phyloP scores from a whole-genome alignment of 805 yeast species.

The Danielia reshetovae region DNA sequence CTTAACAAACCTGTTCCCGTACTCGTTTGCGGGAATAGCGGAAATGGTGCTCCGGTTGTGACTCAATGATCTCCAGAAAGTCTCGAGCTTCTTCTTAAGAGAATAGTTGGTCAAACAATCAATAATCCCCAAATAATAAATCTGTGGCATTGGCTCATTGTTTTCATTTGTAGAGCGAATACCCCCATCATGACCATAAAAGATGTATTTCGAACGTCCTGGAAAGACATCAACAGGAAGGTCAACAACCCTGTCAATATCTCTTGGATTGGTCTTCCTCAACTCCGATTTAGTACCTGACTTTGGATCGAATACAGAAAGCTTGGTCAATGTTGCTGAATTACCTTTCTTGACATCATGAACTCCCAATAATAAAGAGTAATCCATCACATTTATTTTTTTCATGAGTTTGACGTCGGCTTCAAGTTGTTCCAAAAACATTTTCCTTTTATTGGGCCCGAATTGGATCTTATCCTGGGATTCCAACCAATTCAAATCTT shows the following conservation, averaged over 20 bases:
- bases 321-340: slow-evolving; percentile 32
- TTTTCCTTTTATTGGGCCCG: slow-evolving; percentile 64
- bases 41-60: slow-evolving; percentile 71
- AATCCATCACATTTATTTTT: slow-evolving; percentile 88
- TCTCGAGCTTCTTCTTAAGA: slow-evolving; percentile 71
- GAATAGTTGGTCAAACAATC: slow-evolving; percentile 88
- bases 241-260: slow-evolving; percentile 37
- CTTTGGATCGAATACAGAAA: slow-evolving; percentile 44
- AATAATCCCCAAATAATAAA: slow-evolving; percentile 89
- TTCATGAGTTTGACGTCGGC: slow-evolving; percentile 72
- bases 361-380: slow-evolving; percentile 82
- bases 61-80: slow-evolving; percentile 73
- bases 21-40: slow-evolving; percentile 87
- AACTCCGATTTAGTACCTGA: slow-evolving; percentile 35
- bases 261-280: slow-evolving; percentile 45
- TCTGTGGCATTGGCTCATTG: slow-evolving; percentile 57
- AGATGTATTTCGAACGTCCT: slow-evolving; percentile 50
- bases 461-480: slow-evolving; percentile 59
- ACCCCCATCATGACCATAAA: slow-evolving; percentile 84
- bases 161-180: slow-evolving; percentile 64
- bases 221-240: slow-evolving; percentile 43
- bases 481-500: slow-evolving; percentile 87
- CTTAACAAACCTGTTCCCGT: slow-evolving; percentile 78
- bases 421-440: slow-evolving; percentile 65
- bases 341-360: slow-evolving; percentile 69